phyloP scores from a whole-genome alignment of 352 stramenopile species.

The Phytophthora vignae region DNA sequence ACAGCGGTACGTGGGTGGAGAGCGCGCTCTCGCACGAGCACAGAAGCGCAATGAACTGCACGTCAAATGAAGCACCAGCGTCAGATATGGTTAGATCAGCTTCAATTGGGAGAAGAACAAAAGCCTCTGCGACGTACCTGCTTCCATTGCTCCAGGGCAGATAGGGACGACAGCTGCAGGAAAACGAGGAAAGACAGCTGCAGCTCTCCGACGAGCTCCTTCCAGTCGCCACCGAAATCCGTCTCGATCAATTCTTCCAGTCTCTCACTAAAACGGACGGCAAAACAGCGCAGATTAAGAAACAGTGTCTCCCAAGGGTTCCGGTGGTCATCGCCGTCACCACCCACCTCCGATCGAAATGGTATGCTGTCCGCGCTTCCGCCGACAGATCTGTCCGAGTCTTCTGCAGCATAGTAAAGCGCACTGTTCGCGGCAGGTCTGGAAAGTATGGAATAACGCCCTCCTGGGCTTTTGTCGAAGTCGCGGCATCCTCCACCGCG shows the following conservation, averaged over 20 bases:
- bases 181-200: conserved; percentile 95
- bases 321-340: background rate
- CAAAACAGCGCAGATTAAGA: conserved; percentile 1
- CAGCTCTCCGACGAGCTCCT: conserved; percentile 92
- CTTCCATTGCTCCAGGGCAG: conserved; percentile 95
- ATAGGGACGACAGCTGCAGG: conserved; percentile 93
- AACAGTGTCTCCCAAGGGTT: background rate
- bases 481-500: conserved; percentile 51
- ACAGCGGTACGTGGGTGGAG: conserved; percentile 47
- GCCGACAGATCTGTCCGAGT: conserved; percentile 46
- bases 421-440: conserved; percentile 75
- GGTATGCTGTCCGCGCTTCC: conserved; percentile 71
- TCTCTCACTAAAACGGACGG: conserved; percentile 39
- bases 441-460: conserved; percentile 74
- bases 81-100: background rate
- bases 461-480: conserved; percentile 21
- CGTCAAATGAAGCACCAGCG: background rate
- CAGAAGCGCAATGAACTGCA: conserved; percentile 67
- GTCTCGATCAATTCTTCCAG: conserved; percentile 56
- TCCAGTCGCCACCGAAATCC: conserved; percentile 60
- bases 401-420: conserved; percentile 69
- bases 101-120: background rate
- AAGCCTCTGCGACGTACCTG: conserved; percentile 44
- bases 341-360: conserved; percentile 79
- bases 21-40: conserved; percentile 71